A percentile compares a stretch with the other conserved stretches of the same genome.
Conservation (phyloP, 2,329 filamentous ascomycete genomes). For the Davidsoniella eucalypti region DNA sequence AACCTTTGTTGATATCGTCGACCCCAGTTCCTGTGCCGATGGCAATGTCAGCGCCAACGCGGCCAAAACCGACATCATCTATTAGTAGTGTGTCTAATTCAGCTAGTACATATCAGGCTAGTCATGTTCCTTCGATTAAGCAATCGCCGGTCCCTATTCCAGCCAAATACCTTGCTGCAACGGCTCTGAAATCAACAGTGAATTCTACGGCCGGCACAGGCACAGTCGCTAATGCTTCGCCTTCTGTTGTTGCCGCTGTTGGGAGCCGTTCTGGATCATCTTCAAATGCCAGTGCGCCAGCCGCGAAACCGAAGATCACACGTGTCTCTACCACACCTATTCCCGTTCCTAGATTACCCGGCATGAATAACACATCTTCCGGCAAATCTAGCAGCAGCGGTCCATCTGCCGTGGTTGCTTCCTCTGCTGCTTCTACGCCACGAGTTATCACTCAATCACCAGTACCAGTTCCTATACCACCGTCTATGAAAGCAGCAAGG, state of each 20-base stretch:
- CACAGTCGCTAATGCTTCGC: not conserved
- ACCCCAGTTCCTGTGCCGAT: not conserved
- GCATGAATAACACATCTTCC: not conserved
- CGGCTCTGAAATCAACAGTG: slow-evolving; percentile 6
- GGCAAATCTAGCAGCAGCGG: not conserved
- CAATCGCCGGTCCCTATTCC: slow-evolving; percentile 29
- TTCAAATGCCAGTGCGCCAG: not conserved
- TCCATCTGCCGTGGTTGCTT: not conserved
- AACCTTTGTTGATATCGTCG: not conserved
- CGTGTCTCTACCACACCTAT: slow-evolving; percentile 18
- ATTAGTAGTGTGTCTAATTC: too few relatives aligned
- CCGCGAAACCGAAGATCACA: slow-evolving; percentile 14
- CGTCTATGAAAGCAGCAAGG: not conserved
- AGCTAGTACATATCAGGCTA: too few relatives aligned
- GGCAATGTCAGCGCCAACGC: not conserved
- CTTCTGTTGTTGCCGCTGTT: not conserved
- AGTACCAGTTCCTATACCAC: not conserved
- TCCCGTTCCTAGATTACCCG: slow-evolving; percentile 17
- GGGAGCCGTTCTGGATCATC: not conserved
- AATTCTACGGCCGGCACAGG: not conserved
- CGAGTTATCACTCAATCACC: slow-evolving; percentile 8
- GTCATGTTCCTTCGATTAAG: slow-evolving; percentile 19
- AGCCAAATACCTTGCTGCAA: slow-evolving; percentile 21
- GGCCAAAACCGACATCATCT: too few relatives aligned
- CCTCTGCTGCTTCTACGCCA: not conserved